Evolutionary conservation across 176 grass and related monocot genomes (phyloP).

Genomic region (Oryza brachyantha): DNA sequence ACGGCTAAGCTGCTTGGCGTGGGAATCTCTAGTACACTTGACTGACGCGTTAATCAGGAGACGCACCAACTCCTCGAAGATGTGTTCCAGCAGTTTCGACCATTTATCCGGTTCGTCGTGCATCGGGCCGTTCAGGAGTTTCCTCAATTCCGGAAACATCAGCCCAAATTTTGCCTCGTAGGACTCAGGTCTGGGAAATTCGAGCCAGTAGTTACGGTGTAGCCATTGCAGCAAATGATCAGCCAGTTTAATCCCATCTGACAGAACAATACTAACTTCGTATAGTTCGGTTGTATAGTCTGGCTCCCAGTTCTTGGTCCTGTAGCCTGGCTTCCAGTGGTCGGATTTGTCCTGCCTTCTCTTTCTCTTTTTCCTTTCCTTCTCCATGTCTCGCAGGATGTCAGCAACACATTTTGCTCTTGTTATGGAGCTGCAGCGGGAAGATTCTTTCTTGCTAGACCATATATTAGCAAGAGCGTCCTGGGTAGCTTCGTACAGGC

Average conservation of each 20-base stretch:
- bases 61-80: conserved; percentile 5
- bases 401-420: neutral
- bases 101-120: neutral
- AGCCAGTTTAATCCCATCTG: neutral
- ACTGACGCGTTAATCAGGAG: neutral
- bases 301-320: neutral
- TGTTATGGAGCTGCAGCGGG: accelerated
- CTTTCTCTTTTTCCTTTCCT: accelerated
- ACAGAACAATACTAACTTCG: neutral
- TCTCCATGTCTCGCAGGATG: neutral
- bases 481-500: neutral
- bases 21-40: neutral
- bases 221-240: neutral
- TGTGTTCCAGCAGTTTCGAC: neutral
- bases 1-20: conserved; percentile 10
- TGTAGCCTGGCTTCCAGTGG: neutral
- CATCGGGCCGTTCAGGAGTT: neutral
- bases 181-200: neutral
- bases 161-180: neutral
- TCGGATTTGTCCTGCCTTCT: neutral
- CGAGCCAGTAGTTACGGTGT: accelerated
- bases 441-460: accelerated
- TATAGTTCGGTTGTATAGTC: neutral
- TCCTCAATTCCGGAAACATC: neutral
- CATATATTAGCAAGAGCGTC: neutral